Evolutionary conservation across 2,329 filamentous ascomycete species (phyloP), one percentile per base, ranked within the genome.

Genomic region (Trichoderma oligosporum): DNA sequence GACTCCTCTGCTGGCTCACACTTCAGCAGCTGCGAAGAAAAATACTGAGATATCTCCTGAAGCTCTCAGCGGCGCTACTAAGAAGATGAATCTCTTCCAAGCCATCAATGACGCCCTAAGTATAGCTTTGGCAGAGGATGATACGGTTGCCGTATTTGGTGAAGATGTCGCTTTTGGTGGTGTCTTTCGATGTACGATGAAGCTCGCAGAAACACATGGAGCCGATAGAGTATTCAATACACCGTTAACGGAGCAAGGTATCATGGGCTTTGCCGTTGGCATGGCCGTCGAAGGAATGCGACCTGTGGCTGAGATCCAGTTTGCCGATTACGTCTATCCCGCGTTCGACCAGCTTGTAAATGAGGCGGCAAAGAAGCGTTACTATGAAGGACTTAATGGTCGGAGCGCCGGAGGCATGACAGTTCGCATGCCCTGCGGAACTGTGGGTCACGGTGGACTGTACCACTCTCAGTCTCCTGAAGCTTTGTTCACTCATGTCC

Each of bases 141-240:
- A 96, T 62, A 85, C 87, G 16, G 91, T 96, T 20, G 77, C 97
- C 57, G 81, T 99, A 8, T 99, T 99, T 67, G 94, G 94, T 39
- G 94, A 99, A 73, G 94, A 99, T 69, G 91, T 99, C 7, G 90
- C 94, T 12, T 99, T 99, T 62, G 94, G 94, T 39, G 94, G 94
- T 54, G 94, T 99, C 14, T 99, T 99, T 69, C 83, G 94, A 57
- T 97, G 91, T 74, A 93, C 90, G 29, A 93, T 94, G 85, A 90
- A 92, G 65, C 80, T 99, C 14, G 85, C 91, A 29, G 88, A 91
- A 61, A 90, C 90, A 56, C 96, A 94, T 70, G 94, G 94, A 7
- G 81, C 84, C 2, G 88, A 94, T 58, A 82, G 94, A 57, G 92
- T 99, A 31, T 99, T 99, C 79, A 97, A 99, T 73, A 97, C 92